Evolutionary conservation across 495 filamentous ascomycete species (phyloP).

Genomic region (Aspergillus sclerotioniger): DNA sequence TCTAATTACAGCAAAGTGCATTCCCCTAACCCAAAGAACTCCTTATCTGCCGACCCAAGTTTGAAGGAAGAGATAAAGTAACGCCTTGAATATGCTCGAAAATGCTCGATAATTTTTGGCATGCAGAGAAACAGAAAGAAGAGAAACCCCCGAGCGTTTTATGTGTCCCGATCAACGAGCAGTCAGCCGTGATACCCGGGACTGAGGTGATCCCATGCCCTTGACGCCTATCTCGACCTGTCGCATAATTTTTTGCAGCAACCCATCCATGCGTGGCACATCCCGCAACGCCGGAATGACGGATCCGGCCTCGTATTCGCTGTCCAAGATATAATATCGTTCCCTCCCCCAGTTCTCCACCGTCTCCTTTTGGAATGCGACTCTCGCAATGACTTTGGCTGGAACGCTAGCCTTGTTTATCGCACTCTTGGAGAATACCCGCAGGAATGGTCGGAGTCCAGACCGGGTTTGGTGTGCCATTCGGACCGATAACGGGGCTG

Average conservation of each 20-base stretch:
- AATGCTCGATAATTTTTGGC: background rate
- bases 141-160: background rate
- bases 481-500: conserved; percentile 32
- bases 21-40: background rate
- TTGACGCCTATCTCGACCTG: conserved; percentile 32
- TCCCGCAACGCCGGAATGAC: conserved; percentile 36
- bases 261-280: conserved; percentile 26
- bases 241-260: conserved; percentile 36
- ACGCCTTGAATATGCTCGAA: background rate
- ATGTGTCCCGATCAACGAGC: background rate
- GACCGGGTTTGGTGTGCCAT: conserved; percentile 38
- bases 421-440: conserved; percentile 39
- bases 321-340: conserved; percentile 40
- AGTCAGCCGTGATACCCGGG: conserved; percentile 24
- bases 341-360: conserved; percentile 37
- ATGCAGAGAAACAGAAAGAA: conserved; percentile 10
- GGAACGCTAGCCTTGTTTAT: conserved; percentile 43
- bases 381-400: conserved; percentile 40
- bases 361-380: conserved; percentile 37
- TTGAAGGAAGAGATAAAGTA: background rate
- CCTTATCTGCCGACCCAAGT: conserved; percentile 1
- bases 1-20: conserved; percentile 16
- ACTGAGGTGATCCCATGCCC: conserved; percentile 31
- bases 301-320: conserved; percentile 42
- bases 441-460: conserved; percentile 36